Evolutionary conservation across 345 rosid species (phyloP).

Genomic region (Brassica juncea): DNA sequence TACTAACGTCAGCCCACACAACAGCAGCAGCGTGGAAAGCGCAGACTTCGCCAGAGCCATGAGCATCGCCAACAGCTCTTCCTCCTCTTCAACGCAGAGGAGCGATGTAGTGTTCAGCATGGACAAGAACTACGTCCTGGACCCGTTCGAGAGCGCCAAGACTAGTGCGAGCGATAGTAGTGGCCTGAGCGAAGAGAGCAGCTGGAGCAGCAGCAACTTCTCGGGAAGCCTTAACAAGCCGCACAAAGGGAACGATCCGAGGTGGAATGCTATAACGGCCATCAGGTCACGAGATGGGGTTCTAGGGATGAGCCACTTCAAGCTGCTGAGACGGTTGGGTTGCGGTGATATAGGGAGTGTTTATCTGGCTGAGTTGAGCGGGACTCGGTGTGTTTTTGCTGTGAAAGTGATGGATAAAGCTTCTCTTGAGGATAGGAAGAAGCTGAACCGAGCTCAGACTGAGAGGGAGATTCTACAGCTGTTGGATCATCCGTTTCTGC

Average conservation of each 20-base stretch:
- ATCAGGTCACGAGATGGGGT: conserved; percentile 82
- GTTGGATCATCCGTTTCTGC: conserved; percentile 95
- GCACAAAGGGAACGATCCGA: conserved; percentile 95
- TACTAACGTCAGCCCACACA: conserved; percentile 53
- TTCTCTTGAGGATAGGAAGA: conserved; percentile 92
- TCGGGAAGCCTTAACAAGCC: conserved; percentile 91
- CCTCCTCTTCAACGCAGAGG: conserved; percentile 46
- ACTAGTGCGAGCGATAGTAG: conserved; percentile 85
- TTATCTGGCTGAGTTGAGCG: conserved; percentile 88
- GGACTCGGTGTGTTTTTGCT: conserved; percentile 88
- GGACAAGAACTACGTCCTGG: conserved; percentile 62
- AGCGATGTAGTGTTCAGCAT: conserved; percentile 78
- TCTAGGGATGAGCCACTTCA: conserved; percentile 93
- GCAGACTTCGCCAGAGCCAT: conserved; percentile 67
- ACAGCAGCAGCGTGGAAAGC: conserved; percentile 76
- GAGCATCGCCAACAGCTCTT: conserved; percentile 81
- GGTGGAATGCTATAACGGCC: conserved; percentile 96
- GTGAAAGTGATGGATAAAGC: conserved; percentile 99
- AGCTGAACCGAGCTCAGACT: conserved; percentile 91
- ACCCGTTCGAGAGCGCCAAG: conserved; percentile 81
- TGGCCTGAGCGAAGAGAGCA: conserved; percentile 90
- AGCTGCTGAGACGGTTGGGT: conserved; percentile 87
- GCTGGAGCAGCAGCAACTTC: conserved; percentile 72
- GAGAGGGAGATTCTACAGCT: conserved; percentile 97
- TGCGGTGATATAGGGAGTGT: conserved; percentile 99